Evolutionary conservation across 2,329 filamentous ascomycete species (phyloP).

Genomic region (Colletotrichum aenigma): DNA sequence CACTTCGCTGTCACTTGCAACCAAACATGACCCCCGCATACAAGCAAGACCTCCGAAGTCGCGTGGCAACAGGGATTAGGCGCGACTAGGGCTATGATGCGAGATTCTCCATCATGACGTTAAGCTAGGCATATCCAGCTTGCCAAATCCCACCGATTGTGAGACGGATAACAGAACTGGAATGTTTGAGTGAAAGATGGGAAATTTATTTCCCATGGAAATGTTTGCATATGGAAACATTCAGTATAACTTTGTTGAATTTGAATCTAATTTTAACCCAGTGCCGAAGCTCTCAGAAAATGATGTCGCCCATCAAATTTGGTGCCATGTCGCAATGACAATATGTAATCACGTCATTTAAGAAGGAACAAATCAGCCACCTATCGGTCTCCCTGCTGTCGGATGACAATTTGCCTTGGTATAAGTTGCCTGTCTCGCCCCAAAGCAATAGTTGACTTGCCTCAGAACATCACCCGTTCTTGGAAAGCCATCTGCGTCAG

Average conservation of each 20-base stretch:
- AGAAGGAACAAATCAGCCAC: not conserved
- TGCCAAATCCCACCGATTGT: too few relatives aligned
- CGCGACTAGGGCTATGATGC: not conserved
- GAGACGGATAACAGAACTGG: not conserved
- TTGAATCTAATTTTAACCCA: not conserved
- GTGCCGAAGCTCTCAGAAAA: not conserved
- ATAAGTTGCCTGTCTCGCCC: not conserved
- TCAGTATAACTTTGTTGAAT: not conserved
- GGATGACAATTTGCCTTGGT: not conserved
- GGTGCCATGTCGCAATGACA: not conserved
- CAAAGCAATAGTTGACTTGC: not conserved
- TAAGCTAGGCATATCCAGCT: not conserved
- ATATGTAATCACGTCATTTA: not conserved
- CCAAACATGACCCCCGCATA: not conserved
- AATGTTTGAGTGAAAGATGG: not conserved
- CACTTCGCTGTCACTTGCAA: not conserved
- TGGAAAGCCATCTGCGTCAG: not conserved
- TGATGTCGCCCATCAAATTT: not conserved
- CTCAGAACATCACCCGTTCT: not conserved
- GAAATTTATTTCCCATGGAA: rapidly evolving
- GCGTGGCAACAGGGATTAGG: not conserved
- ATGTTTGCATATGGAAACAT: not conserved
- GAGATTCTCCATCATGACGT: not conserved
- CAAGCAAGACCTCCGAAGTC: not conserved
- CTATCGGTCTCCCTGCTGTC: not conserved